Conservation (phyloP, 441 rosid genomes). For the Manihot esculenta region DNA sequence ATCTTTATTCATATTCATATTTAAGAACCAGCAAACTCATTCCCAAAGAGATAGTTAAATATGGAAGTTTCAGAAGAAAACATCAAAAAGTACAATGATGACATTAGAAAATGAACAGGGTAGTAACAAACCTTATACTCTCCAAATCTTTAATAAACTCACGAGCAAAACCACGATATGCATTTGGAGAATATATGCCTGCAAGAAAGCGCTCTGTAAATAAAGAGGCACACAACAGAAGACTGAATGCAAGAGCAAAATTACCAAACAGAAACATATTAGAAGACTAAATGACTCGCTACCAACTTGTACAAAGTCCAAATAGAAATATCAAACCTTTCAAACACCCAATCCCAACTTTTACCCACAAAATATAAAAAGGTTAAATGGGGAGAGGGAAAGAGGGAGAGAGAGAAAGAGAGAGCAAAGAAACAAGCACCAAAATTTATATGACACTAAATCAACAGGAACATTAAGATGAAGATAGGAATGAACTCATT, state of each 20-base stretch:
- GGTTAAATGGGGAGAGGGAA: not conserved
- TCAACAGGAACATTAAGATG: not conserved
- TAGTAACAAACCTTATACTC: slow-evolving; percentile 61
- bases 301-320: not conserved
- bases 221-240: slow-evolving; percentile 2
- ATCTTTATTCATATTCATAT: not conserved
- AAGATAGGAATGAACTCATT: slow-evolving; percentile 4
- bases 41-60: not conserved
- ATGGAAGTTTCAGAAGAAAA: too few relatives aligned
- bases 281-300: not conserved
- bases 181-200: slow-evolving; percentile 85
- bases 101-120: not conserved
- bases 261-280: not conserved
- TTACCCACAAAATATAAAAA: not conserved
- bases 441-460: not conserved
- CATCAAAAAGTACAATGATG: not conserved
- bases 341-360: not conserved
- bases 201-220: slow-evolving; percentile 14
- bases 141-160: slow-evolving; percentile 86
- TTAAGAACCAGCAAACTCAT: not conserved
- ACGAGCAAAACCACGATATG: slow-evolving; percentile 74
- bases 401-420: not conserved
- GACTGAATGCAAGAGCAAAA: not conserved
- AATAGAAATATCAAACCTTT: not conserved
- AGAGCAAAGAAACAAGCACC: not conserved